phyloP scores from a whole-genome alignment of 257 asterid species.

The Solanum chmielewskii region DNA sequence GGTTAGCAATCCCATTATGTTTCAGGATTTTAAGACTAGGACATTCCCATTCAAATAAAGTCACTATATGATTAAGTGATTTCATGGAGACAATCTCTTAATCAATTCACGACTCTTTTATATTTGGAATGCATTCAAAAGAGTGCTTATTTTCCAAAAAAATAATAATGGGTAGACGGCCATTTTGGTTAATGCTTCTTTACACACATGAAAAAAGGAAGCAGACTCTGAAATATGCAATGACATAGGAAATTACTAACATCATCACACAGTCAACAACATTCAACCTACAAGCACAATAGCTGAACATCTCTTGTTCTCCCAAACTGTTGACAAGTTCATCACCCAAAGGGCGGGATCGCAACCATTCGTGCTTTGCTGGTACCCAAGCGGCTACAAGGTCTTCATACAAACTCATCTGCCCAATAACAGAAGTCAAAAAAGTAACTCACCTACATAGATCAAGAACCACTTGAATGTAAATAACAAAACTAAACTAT shows the following conservation, averaged over 20 bases:
- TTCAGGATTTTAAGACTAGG: background rate
- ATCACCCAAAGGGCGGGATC: slow-evolving; percentile 61
- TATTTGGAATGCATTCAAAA: background rate
- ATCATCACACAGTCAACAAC: slow-evolving; percentile 10
- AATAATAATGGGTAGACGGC: background rate
- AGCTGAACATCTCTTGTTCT: slow-evolving; percentile 75
- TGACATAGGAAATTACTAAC: slow-evolving; percentile 7
- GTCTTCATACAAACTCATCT: slow-evolving; percentile 98
- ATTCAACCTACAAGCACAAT: slow-evolving; percentile 78
- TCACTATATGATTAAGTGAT: background rate
- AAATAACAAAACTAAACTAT: background rate
- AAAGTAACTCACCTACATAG: background rate
- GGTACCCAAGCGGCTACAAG: slow-evolving; percentile 99
- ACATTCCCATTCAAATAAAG: background rate
- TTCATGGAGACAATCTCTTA: background rate
- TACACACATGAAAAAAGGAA: background rate
- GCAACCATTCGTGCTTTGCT: slow-evolving; percentile 87
- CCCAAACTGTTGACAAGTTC: slow-evolving; percentile 68
- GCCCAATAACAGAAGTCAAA: slow-evolving; percentile 12
- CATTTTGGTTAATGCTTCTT: background rate
- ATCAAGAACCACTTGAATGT: background rate
- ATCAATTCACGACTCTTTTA: background rate
- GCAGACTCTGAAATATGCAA: background rate
- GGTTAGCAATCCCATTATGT: background rate
- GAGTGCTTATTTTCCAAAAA: background rate